Evolutionary conservation across 345 rosid species (phyloP), one percentile per base, ranked within the genome.

Genomic region (Eucalyptus sp.): DNA sequence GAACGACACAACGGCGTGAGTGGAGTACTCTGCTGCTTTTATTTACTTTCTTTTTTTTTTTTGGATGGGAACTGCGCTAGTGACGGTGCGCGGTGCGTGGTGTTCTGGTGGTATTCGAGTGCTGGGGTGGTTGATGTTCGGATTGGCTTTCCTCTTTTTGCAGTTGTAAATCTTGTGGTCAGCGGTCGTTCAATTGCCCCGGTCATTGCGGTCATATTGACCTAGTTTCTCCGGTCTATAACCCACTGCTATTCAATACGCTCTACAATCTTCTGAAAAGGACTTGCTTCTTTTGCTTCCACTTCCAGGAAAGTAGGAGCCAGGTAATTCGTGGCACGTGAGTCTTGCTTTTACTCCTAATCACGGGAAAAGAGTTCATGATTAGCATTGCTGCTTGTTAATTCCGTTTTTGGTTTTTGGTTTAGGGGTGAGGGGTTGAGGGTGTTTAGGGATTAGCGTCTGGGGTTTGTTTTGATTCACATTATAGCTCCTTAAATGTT

Each of bases 131-230:
- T 49, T 64, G 49, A 86, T 89, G 86, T 37, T 49, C 76, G 20
- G 12, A 56, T 11, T 66, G 41, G 37, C 52, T 14, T 51, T 62
- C 87, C 89, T 16, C 49, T 49, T 89, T 89, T 79, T 95, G 96
- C 98, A 98, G 99, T 84, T 98, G 99, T 93, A 91, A 92, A 92
- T 90, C 94, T 44, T 97, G 99, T 87, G 94, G 97, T 64, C 96
- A 93, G 91, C 90, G 90, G 10, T 91, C 88, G 17, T 92, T 91
- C 86, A 37, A 88, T 89, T 98, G 99, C 89, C 97, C 98, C 8
- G 99, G 99, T 79, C 99, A 98, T 90, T 98, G 97, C 89, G 99
- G 99, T 68, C 98, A 95, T 90, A 93, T 97, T 13, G 96, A 95
- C 86, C 97, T 98, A 64, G 92, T 97, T 89, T 93, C 87, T 83